Evolutionary conservation across 208 protist species (phyloP).

Genomic region (Crithidia mellificae): DNA sequence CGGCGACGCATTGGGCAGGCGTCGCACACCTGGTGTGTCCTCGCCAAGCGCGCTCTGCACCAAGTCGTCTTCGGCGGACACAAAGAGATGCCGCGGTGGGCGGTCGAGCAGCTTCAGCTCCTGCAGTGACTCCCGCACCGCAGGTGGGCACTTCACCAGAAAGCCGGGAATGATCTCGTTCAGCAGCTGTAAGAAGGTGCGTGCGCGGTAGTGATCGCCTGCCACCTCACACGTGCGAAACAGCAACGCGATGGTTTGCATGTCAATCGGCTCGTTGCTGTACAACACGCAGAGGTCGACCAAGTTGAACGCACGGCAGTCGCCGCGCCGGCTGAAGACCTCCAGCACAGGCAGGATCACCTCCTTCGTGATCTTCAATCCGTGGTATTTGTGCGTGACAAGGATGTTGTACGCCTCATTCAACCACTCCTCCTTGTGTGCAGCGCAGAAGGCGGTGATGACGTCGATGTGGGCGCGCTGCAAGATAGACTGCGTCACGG

Average conservation of each 20-base stretch:
- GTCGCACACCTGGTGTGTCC: slow-evolving; percentile 16
- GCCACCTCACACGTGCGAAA: slow-evolving; percentile 77
- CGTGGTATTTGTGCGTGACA: slow-evolving; percentile 89
- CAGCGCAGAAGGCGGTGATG: slow-evolving; percentile 52
- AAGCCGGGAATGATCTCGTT: slow-evolving; percentile 82
- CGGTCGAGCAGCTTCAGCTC: slow-evolving; percentile 61
- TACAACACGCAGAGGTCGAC: slow-evolving; percentile 87
- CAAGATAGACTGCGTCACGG: slow-evolving; percentile 37
- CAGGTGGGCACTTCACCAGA: slow-evolving; percentile 57
- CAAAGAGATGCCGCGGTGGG: slow-evolving; percentile 64
- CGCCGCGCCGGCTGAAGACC: slow-evolving; percentile 63
- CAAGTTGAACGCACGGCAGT: slow-evolving; percentile 87
- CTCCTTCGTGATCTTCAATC: slow-evolving; percentile 68
- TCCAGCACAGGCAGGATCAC: slow-evolving; percentile 63
- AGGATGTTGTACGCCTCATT: slow-evolving; percentile 85
- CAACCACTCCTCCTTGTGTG: slow-evolving; percentile 57
- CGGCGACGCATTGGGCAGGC: slow-evolving; percentile 22
- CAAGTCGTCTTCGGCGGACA: slow-evolving; percentile 44
- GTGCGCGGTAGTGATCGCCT: slow-evolving; percentile 78
- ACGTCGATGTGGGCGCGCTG: slow-evolving; percentile 60
- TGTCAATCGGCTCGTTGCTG: slow-evolving; percentile 72
- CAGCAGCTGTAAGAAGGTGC: slow-evolving; percentile 72
- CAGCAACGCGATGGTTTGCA: slow-evolving; percentile 68
- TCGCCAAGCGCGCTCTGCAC: slow-evolving; percentile 39
- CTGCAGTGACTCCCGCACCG: slow-evolving; percentile 54